Evolutionary conservation across 257 asterid species (phyloP), one percentile per base, ranked within the genome.

Genomic region (Salvia miltiorrhiza): DNA sequence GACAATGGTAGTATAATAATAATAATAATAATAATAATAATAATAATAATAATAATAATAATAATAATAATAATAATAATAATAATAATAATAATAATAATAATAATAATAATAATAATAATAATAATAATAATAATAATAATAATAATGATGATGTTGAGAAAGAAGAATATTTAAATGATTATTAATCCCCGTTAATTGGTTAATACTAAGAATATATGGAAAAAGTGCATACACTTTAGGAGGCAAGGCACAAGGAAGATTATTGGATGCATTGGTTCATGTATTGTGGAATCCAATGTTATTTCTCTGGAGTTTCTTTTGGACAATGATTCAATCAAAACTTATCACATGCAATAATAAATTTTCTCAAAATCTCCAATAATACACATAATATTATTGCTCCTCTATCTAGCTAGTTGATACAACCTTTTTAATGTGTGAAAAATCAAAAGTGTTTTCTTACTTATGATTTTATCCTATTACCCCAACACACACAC

Each of bases 241-340:
- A 73, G 63, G 72, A 58, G 78, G 69, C 73, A 73, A 58, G 26
- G 23, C 74, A 74, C 17, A 17, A 7, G 24, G 60, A 41, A 28
- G 39, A 54, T 61, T 45, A 53, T 53, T 53, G 45, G 47, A 56
- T 43, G 53, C 10, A 49, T 65, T 10, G 35, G 20, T 48, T 52
- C 45, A 69, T 57, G 58, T 20, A 56, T 43, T 12, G 43, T 54
- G 79, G 79, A 53, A 75, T 75, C 79, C 79, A 61, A 75, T 75
- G 79, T 50, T 61, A 54, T 21, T 33, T 48, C 44, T 16, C 14
- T 20, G 17, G 11, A 53, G 33, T 64, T 74, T 67, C 20, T 50
- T 67, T 44, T 74, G 26, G 44, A 68, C 70, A 74, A 74, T 74
- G 43, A 67, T 67, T 59, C 57, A 58, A 24, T 44, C 62, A 41